phyloP scores from a whole-genome alignment of 1,139 yeast genomes.

The Blastobotrys illinoisensis region DNA sequence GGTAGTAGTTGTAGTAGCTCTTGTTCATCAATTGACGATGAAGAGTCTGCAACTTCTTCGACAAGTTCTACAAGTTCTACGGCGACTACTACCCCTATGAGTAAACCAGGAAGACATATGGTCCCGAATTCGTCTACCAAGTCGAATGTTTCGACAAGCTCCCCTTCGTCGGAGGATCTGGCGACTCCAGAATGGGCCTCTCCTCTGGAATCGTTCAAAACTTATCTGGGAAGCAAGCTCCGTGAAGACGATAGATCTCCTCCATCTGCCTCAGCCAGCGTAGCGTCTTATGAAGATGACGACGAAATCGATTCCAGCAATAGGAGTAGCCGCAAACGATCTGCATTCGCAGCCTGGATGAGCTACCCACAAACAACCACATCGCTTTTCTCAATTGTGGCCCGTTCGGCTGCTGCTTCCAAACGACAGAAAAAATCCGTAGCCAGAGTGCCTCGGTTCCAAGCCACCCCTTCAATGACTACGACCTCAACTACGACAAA shows the following conservation, averaged over 20 bases:
- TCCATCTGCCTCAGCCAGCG: neutral
- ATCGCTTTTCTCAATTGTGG: conserved; percentile 2
- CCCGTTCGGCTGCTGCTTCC: neutral
- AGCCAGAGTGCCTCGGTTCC: neutral
- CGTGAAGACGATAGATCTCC: neutral
- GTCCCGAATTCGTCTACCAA: neutral
- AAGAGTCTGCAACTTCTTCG: neutral
- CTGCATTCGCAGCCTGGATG: conserved; percentile 4
- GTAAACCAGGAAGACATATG: neutral
- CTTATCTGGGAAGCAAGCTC: conserved; percentile 12
- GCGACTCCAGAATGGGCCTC: conserved; percentile 28
- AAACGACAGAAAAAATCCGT: neutral
- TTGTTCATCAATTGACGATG: neutral
- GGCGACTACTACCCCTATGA: neutral
- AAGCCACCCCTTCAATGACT: neutral
- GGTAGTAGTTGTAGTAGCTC: neutral
- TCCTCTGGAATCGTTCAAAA: conserved; percentile 20
- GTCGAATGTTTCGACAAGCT: neutral
- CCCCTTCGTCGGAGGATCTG: conserved; percentile 3
- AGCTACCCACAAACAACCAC: neutral
- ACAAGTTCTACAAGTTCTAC: neutral
- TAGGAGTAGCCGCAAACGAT: neutral
- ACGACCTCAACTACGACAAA: neutral
- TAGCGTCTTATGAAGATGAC: neutral
- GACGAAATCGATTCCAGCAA: neutral